Percentiles rank a stretch among this genome's conserved stretches.
Evolutionary conservation across 78 protist species (phyloP).

Genomic region (Cavenderia fasciculata): DNA sequence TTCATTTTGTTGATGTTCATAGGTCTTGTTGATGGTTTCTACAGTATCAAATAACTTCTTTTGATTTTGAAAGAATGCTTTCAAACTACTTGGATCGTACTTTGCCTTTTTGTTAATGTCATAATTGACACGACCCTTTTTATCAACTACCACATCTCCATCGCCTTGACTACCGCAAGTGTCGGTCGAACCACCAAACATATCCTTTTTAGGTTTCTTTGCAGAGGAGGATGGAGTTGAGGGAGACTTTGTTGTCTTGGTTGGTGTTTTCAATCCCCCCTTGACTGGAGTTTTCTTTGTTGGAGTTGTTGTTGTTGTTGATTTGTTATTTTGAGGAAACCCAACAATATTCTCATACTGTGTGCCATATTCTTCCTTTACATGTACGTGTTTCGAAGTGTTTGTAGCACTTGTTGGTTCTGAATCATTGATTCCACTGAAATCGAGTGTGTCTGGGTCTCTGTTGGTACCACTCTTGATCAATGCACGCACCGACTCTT

Average conservation of each 20-base stretch:
- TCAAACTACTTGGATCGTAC: background rate
- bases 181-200: background rate
- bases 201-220: background rate
- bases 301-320: background rate
- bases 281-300: no score
- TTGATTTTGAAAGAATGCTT: constrained; percentile 30
- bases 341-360: background rate
- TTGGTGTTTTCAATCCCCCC: no score
- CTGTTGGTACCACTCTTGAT: background rate
- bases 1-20: no score
- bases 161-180: background rate
- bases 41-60: background rate
- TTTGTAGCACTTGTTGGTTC: background rate
- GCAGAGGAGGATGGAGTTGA: background rate
- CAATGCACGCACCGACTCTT: background rate
- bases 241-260: background rate
- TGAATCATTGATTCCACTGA: background rate
- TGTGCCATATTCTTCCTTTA: background rate
- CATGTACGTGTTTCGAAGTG: background rate
- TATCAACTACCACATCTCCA: background rate
- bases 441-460: background rate
- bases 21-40: constrained; percentile 10
- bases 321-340: background rate
- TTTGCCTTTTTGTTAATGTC: background rate
- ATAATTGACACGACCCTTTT: background rate